Evolutionary conservation across 169 alveolate genomes (phyloP).

Genomic region (Eimeria maxima): DNA sequence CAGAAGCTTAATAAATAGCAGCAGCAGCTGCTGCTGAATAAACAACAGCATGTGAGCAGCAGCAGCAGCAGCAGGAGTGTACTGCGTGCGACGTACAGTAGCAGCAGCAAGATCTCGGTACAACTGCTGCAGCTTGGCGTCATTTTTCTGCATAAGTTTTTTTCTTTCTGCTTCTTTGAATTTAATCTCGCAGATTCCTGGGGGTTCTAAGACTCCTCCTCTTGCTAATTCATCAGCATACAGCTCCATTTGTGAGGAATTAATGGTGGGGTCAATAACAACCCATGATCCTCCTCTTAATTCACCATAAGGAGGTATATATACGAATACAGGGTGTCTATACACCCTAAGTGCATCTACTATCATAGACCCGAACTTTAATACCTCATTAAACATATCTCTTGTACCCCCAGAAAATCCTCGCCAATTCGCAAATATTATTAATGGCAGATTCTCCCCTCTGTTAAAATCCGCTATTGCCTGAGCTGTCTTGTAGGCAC

Average conservation of each 20-base stretch:
- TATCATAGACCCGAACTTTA: conserved; percentile 91
- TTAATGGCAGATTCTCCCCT: conserved; percentile 90
- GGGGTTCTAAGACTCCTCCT: conserved; percentile 92
- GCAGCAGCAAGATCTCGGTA: conserved; percentile 61
- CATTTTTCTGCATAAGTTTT: conserved; percentile 79
- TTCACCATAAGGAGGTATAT: conserved; percentile 92
- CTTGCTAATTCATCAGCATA: conserved; percentile 91
- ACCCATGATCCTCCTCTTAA: conserved; percentile 95
- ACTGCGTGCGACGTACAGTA: neutral
- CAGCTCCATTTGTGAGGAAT: conserved; percentile 91
- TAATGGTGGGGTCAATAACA: conserved; percentile 91
- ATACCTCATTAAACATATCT: conserved; percentile 90
- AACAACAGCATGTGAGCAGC: neutral
- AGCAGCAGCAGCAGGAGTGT: neutral
- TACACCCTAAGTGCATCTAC: conserved; percentile 90
- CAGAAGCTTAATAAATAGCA: neutral
- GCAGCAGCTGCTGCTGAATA: neutral
- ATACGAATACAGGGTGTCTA: conserved; percentile 90
- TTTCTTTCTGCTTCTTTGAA: conserved; percentile 72
- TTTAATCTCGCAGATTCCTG: conserved; percentile 84
- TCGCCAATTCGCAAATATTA: conserved; percentile 89
- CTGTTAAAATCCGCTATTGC: conserved; percentile 92
- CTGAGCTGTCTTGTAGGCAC: conserved; percentile 94
- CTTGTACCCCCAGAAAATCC: conserved; percentile 90
- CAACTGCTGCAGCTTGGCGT: conserved; percentile 20